Evolutionary conservation across 2,329 filamentous ascomycete genomes (phyloP), one percentile per base, ranked within the genome.

Genomic region (Coniella lustricola): DNA sequence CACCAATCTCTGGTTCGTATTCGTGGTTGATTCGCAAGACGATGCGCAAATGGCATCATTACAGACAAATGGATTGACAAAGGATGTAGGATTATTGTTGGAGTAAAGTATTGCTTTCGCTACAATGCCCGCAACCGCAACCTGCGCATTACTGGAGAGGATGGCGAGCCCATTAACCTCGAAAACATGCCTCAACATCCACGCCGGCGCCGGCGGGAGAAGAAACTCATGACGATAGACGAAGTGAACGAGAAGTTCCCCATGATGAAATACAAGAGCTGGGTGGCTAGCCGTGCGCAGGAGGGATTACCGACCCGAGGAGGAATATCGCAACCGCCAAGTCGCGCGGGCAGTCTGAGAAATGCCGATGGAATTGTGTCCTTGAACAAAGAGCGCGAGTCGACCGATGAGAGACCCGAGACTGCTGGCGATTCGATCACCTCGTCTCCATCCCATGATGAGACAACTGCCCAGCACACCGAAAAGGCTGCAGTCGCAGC

Each of bases 171-270:
- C 14, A 94, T 98, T 61, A 90, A 90, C 54, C 73, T 98, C 55
- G 80, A 90, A 50, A 79, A 84, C 49, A 90, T 97, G 78, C 87
- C 89, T 50, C 68, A 89, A 52, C 85, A 89, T 44, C 90, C 93
- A 64, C 81, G 93, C 49, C 80, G 91, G 60, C 81, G 91, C 55
- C 81, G 91, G 56, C 82, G 90, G 51, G 93, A 98, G 68, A 98
- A 98, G 81, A 98, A 96, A 67, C 69, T 98, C 57, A 97, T 98
- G 93, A 87, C 87, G 2, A 96, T 97, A 83, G 93, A 98, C 54
- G 93, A 98, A 68, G 93, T 98, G 54, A 97, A 98, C 64, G 90
- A 94, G 57, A 88, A 94, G 58, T 98, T 98, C 60, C 91, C 93
- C 0, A 81, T 96, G 70, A 84, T 82, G 58, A 97, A 97, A 68